Evolutionary conservation across 208 protist species (phyloP), one percentile per base, ranked within the genome.

Genomic region (Acanthamoeba comandoni): DNA sequence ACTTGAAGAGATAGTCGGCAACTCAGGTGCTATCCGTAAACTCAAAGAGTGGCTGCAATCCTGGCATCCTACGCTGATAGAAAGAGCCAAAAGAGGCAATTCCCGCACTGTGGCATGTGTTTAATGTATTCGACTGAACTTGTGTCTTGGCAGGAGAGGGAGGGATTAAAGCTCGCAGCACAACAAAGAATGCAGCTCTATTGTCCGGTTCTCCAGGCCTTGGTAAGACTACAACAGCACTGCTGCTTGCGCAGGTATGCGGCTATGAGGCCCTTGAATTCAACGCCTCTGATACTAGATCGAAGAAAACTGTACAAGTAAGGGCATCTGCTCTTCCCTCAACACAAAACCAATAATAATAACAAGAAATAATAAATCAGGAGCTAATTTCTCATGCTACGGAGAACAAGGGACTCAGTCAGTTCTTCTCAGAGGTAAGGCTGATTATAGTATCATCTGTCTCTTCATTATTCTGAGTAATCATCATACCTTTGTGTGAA

Each of bases 271-370:
- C 95, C 8, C 95, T 99, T 9, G 99, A 99, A 95, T 98, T 99
- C 88, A 99, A 99, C 94, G 99, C 99, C 0, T 98, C 96, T 92
- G 98, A 99, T 93, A 97, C 97, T 19, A 97, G 99, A 65, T 99
- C 95, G 88, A 97, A 98, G 85, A 98, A 97, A 75, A 94, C 93
- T 19, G 93, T 99, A 13, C 84, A 91, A 65, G 85, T 91, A 51
- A 52, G 22, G n/a, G n/a, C n/a, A n/a, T n/a, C n/a, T n/a, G n/a
- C n/a, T n/a, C n/a, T n/a, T n/a, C 8, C 11, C 49, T 29, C 64
- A 64, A 24, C 51, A 31, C 29, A 71, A 91, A 67, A 57, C 39
- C 52, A 26, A n/a, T 39, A 57, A 22, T 35, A 9, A 2, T 9
- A 58, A 24, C 19, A n/a, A 51, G n/a, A n/a, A n/a, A n/a, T 64